Evolutionary conservation across 2,329 filamentous ascomycete genomes (phyloP).

Genomic region (Aspergillus piperis): DNA sequence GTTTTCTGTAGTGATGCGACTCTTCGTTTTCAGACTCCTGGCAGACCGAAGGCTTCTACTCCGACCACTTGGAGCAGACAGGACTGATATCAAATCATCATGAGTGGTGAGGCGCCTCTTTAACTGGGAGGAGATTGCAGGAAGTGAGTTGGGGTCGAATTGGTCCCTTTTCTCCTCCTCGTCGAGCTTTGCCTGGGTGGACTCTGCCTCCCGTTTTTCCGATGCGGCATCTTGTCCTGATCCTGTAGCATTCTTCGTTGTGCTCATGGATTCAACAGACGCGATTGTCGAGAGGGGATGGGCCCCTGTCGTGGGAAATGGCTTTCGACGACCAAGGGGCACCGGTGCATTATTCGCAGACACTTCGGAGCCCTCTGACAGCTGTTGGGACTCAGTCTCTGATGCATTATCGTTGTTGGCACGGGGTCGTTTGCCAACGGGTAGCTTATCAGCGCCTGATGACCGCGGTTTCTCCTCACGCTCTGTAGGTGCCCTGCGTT

Average conservation of each 20-base stretch:
- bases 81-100: constrained; percentile 88
- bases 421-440: constrained; percentile 16
- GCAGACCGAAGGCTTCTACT: constrained; percentile 72
- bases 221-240: constrained; percentile 25
- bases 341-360: constrained; percentile 41
- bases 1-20: constrained; percentile 66
- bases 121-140: constrained; percentile 52
- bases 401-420: constrained; percentile 31
- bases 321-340: constrained; percentile 45
- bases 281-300: constrained; percentile 60
- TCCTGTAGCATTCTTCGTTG: constrained; percentile 25
- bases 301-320: constrained; percentile 55
- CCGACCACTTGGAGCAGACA: constrained; percentile 67
- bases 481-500: constrained; percentile 17
- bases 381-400: constrained; percentile 29
- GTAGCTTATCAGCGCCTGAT: constrained; percentile 14
- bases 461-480: constrained; percentile 19
- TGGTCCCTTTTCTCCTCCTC: constrained; percentile 50
- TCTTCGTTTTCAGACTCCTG: constrained; percentile 74
- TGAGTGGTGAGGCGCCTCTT: constrained; percentile 84
- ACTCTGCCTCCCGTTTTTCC: constrained; percentile 23
- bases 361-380: constrained; percentile 42
- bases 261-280: constrained; percentile 56
- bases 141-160: constrained; percentile 45
- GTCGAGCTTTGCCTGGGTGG: constrained; percentile 19